phyloP scores from a whole-genome alignment of 345 rosid genomes.

The Syzygium jambos region DNA sequence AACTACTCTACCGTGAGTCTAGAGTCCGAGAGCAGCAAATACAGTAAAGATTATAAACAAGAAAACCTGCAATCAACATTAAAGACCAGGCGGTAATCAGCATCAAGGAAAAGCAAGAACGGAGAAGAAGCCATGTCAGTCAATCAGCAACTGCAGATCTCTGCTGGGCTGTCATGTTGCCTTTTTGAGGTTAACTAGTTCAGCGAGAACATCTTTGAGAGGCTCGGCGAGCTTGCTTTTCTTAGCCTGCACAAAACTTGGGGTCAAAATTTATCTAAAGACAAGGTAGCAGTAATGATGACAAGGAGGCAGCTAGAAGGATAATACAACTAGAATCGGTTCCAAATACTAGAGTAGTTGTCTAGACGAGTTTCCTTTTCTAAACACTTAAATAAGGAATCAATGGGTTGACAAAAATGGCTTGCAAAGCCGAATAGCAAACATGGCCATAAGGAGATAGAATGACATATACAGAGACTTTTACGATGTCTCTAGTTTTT shows the following conservation, averaged over 20 bases:
- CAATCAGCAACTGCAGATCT: background rate
- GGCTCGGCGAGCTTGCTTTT: background rate
- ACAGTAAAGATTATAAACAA: no score
- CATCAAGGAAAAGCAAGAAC: background rate
- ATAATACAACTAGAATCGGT: background rate
- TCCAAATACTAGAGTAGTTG: no score
- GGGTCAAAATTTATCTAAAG: background rate
- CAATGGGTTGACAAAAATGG: no score
- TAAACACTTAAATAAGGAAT: no score
- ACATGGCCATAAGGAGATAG: no score
- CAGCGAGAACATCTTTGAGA: conserved; percentile 24
- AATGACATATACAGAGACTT: no score
- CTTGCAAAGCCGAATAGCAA: no score
- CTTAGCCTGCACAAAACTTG: conserved; percentile 11
- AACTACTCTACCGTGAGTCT: background rate
- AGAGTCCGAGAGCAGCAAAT: background rate
- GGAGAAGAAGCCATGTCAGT: background rate
- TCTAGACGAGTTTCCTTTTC: no score
- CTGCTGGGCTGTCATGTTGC: background rate
- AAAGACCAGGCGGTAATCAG: no score
- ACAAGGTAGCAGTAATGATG: background rate
- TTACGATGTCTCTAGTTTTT: no score
- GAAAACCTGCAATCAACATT: no score
- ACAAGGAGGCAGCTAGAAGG: background rate
- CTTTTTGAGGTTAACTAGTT: conserved; percentile 24